A percentile compares a stretch with the other conserved stretches of the same genome.
phyloP scores from a whole-genome alignment of 108 stramenopile genomes.

The Cylindrotheca closterium region DNA sequence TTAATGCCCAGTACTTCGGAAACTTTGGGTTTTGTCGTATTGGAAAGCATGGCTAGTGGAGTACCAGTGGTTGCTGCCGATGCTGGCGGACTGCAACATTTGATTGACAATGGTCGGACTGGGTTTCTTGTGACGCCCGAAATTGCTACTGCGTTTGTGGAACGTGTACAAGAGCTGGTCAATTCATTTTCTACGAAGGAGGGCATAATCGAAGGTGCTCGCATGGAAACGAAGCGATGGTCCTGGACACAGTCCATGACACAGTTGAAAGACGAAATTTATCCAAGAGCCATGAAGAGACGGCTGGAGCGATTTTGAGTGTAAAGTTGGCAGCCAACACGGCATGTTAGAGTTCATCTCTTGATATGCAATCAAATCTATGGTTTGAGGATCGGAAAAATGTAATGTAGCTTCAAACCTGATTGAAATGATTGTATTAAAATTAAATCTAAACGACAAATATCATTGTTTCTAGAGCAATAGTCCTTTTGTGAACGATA shows the following conservation, averaged over 20 bases:
- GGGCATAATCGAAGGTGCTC: conserved; percentile 1
- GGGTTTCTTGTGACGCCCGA: conserved; percentile 62
- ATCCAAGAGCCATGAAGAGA: conserved; percentile 2
- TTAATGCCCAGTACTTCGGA: conserved; percentile 75
- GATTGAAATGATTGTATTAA: too few species aligned
- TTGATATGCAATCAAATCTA: too few species aligned
- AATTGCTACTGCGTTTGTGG: conserved; percentile 44
- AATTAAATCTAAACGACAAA: too few species aligned
- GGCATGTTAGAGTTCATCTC: too few species aligned
- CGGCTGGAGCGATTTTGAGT: too few species aligned
- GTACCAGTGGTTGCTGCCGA: conserved; percentile 78
- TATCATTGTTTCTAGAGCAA: too few species aligned
- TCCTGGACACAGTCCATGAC: conserved; percentile 27
- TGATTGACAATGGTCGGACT: conserved; percentile 65
- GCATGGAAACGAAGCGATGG: conserved; percentile 19
- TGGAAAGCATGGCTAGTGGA: conserved; percentile 90
- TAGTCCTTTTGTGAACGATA: too few species aligned
- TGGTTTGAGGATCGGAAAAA: too few species aligned
- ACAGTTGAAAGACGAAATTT: conserved; percentile 10
- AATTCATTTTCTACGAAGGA: too few species aligned
- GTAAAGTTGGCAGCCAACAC: too few species aligned
- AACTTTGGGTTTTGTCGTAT: conserved; percentile 87
- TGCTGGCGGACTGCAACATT: conserved; percentile 79
- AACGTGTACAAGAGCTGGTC: conserved; percentile 10
- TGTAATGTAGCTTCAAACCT: too few species aligned